Evolutionary conservation across 441 rosid species (phyloP).

Genomic region (Biscutella auriculata): DNA sequence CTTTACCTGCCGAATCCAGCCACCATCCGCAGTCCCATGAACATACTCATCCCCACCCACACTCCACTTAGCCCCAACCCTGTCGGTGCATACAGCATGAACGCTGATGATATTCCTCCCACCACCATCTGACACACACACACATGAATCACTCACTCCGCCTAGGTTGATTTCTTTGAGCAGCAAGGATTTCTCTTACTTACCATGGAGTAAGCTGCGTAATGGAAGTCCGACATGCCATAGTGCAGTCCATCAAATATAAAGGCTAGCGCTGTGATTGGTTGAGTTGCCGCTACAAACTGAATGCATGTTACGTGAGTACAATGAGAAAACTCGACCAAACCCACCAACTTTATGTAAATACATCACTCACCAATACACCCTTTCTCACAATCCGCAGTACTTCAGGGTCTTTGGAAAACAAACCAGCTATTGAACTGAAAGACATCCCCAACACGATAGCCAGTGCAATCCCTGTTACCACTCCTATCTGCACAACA

Average conservation of each 20-base stretch:
- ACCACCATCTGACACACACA: slow-evolving; percentile 39
- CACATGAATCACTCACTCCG: not conserved
- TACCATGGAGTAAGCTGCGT: slow-evolving; percentile 77
- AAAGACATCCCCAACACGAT: slow-evolving; percentile 59
- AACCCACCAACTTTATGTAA: not conserved
- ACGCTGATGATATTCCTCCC: slow-evolving; percentile 60
- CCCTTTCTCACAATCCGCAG: slow-evolving; percentile 70
- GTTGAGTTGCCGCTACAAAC: slow-evolving; percentile 91
- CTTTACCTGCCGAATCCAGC: slow-evolving; percentile 76
- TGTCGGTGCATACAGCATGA: slow-evolving; percentile 51
- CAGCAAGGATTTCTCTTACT: not conserved
- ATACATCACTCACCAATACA: slow-evolving; percentile 43
- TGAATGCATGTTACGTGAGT: slow-evolving; percentile 19
- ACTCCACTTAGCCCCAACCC: slow-evolving; percentile 64
- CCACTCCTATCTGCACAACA: slow-evolving; percentile 61
- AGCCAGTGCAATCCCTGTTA: slow-evolving; percentile 62
- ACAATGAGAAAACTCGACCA: not conserved
- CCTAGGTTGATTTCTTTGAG: not conserved
- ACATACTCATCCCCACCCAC: slow-evolving; percentile 78
- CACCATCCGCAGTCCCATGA: slow-evolving; percentile 66
- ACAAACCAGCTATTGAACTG: slow-evolving; percentile 56
- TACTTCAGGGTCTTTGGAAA: slow-evolving; percentile 71
- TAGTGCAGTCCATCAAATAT: slow-evolving; percentile 90
- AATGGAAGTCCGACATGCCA: slow-evolving; percentile 89
- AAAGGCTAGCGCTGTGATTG: slow-evolving; percentile 80